These are phyloP conservation scores for Panellus pusillus DNA, from an alignment of 768 basidiomycete species.

Conservation along the genomic window DNA sequence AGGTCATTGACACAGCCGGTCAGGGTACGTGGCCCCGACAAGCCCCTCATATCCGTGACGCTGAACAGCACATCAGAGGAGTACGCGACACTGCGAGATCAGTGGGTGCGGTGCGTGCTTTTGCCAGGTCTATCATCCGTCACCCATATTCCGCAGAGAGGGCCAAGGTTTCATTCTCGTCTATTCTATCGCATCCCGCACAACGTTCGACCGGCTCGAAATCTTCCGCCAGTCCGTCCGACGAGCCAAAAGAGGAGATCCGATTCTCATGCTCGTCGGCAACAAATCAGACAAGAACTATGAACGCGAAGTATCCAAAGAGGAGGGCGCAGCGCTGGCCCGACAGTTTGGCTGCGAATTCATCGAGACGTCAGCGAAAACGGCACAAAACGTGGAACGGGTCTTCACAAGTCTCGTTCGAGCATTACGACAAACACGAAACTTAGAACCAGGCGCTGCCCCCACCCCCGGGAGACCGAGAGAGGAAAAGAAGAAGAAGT, in stretches of 20 bases:
- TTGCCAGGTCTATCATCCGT: slow-evolving; percentile 8
- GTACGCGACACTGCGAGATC: slow-evolving; percentile 93
- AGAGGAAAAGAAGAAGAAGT: slow-evolving; percentile 54
- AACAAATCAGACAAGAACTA: slow-evolving; percentile 95
- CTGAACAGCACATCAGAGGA: slow-evolving; percentile 65
- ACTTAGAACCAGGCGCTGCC: slow-evolving; percentile 43
- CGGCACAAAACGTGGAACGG: slow-evolving; percentile 86
- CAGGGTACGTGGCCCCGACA: slow-evolving; percentile 65
- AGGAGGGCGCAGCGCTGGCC: slow-evolving; percentile 84
- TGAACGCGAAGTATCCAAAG: slow-evolving; percentile 87
- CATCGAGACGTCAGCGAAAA: slow-evolving; percentile 96
- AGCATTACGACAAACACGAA: slow-evolving; percentile 71
- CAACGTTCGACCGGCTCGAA: slow-evolving; percentile 87
- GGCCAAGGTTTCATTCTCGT: slow-evolving; percentile 98
- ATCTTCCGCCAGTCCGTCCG: slow-evolving; percentile 88
- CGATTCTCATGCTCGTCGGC: slow-evolving; percentile 92
- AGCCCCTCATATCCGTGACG: slow-evolving; percentile 6
- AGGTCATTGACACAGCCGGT: slow-evolving; percentile 96
- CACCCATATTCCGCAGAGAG: slow-evolving; percentile 53
- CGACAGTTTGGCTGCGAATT: slow-evolving; percentile 88
- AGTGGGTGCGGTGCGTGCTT: slow-evolving; percentile 88
- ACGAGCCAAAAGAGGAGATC: slow-evolving; percentile 81
- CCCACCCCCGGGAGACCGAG: slow-evolving; percentile 43
- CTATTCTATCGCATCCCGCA: slow-evolving; percentile 93
- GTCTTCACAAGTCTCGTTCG: slow-evolving; percentile 90